phyloP scores from a whole-genome alignment of 257 asterid species.

The Jaltomata sinuosa region DNA sequence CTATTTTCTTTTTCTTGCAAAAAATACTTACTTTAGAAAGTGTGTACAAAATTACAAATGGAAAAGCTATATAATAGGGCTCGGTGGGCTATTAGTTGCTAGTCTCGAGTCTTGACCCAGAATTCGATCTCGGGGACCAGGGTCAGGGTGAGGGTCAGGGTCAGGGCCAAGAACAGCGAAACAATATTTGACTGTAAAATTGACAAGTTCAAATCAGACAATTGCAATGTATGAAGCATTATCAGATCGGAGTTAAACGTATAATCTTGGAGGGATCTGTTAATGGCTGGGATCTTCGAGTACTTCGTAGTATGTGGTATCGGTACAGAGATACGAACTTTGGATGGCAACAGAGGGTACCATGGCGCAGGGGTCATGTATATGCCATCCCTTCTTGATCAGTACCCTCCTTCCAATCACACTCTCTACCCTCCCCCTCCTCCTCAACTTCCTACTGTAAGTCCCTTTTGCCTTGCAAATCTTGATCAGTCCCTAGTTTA shows the following conservation, averaged over 20 bases:
- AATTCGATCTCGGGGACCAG: not conserved
- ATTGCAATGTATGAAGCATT: not conserved
- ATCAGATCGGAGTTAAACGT: not conserved
- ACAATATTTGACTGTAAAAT: not conserved
- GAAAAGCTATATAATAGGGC: not conserved
- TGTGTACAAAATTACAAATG: not conserved
- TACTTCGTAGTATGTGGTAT: constrained; percentile 88
- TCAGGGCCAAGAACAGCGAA: not conserved
- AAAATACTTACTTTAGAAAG: not conserved
- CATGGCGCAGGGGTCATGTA: constrained; percentile 57
- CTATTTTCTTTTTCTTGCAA: too few species aligned
- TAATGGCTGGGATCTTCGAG: constrained; percentile 52
- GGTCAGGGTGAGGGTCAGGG: not conserved
- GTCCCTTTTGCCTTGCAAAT: not conserved
- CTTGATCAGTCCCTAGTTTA: too few species aligned
- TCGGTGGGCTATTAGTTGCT: not conserved
- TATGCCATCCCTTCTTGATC: constrained; percentile 68
- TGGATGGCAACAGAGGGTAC: constrained; percentile 64
- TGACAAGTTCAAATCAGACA: not conserved
- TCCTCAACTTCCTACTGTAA: constrained; percentile 76
- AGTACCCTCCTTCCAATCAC: constrained; percentile 69
- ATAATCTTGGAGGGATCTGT: not conserved
- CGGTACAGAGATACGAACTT: constrained; percentile 84
- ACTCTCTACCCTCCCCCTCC: constrained; percentile 77
- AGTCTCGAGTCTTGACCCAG: not conserved